Evolutionary conservation across 306 rosid genomes (phyloP), one percentile per base, ranked within the genome.

Genomic region (Ammopiptanthus mongolicus): DNA sequence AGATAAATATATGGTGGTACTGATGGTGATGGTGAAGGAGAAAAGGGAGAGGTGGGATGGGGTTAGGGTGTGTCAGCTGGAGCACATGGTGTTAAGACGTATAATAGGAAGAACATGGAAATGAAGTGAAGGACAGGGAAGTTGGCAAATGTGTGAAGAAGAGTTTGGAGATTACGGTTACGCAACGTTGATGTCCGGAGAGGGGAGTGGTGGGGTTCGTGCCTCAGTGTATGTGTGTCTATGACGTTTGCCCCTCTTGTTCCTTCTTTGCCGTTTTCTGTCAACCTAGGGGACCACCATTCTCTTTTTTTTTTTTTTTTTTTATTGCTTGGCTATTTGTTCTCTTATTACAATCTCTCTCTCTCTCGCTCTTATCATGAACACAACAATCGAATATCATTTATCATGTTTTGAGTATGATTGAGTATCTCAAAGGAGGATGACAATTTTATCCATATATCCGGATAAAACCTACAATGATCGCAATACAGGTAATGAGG

Each of bases 101-200:
- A 17, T 9, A 14, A 5, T 2, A 52, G 37, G 23, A 36, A 63
- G 72, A 75, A 34, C 14, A 64, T 31, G 64, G 66, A 48, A 56
- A 50, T 39, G 69, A 74, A 55, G 9, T 1, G 37, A 33, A 0
- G 8, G 0, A 4, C 21, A 9, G 33, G 15, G 5, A 37, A 61
- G 13, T 31, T 31, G 68, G 80, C 70, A 50, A 34, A 34, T 34
- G 12, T 75, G 80, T 80, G 71, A 74, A 11, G 12, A 3, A 31
- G 17, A 2, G 18, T 25, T 17, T 73, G 42, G 78, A 28, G 62
- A 55, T 62, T 62, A 63, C 57, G 81, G 85, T 76, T 81, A 81
- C 81, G 85, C 74, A 81, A 81, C 57, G 77, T 44, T 52, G 63
- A 69, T 37, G 42, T 14, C 12, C 13, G 18, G 28, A 7, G 6